Percentiles rank a stretch among this genome's conserved stretches.
phyloP scores from a whole-genome alignment of 371 early-diverging fungal species.

The Syncephalastrum sp. region DNA sequence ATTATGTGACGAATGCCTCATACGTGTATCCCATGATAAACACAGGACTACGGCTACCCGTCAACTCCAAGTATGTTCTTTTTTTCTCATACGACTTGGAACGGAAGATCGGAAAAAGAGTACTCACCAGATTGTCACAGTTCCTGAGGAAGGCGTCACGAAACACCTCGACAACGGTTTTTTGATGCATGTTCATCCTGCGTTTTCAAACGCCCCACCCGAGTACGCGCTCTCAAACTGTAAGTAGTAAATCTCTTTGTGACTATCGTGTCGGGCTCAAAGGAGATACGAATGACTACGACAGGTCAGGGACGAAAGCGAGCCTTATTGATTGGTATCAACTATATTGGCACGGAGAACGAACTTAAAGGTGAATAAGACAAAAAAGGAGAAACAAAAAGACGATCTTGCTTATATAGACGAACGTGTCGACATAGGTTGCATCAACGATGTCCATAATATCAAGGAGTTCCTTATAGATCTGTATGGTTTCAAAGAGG shows the following conservation, averaged over 20 bases:
- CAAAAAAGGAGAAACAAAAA: background rate
- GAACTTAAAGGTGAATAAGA: constrained; percentile 58
- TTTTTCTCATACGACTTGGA: too few species aligned
- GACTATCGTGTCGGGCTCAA: background rate
- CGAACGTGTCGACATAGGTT: constrained; percentile 45
- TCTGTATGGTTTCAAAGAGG: constrained; percentile 64
- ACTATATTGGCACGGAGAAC: constrained; percentile 72
- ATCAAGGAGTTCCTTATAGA: constrained; percentile 72
- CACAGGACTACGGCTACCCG: too few species aligned
- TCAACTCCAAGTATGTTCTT: too few species aligned
- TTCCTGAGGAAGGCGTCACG: background rate
- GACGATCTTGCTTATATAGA: background rate
- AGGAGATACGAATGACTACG: background rate
- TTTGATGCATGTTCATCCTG: constrained; percentile 22
- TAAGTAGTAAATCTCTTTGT: constrained; percentile 14
- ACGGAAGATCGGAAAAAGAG: too few species aligned
- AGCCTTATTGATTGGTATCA: constrained; percentile 91
- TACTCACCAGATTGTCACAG: too few species aligned
- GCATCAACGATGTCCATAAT: constrained; percentile 92
- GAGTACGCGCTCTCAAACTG: constrained; percentile 70
- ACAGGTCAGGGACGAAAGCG: constrained; percentile 60
- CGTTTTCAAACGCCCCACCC: constrained; percentile 24
- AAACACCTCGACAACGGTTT: background rate
- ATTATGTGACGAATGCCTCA: too few species aligned
- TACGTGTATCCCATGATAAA: too few species aligned